Base-by-base conservation (phyloP, 176 grass and related monocot species). In the Triticum urartu region DNA sequence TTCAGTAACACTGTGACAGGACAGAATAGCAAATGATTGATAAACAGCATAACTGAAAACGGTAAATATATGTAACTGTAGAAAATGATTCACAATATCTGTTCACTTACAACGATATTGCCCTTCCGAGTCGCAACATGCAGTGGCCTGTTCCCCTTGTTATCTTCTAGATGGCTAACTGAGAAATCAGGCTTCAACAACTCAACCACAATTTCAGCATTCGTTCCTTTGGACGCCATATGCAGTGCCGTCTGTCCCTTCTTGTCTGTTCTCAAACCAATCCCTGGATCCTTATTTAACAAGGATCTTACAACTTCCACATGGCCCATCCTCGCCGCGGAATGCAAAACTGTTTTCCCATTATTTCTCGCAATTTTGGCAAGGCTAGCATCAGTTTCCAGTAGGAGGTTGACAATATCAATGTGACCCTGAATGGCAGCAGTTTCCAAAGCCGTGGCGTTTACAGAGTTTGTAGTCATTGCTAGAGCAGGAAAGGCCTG, bases 241-340 rank as follows among this genome's bases (percentile, higher is more conserved):
- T 98, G 95, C 0, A 98, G 67, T 21, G 95, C 91, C 3, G 93
- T 92, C 81, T 98, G 95, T n/a, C 93, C 93, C 81, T 98, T 98
- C 87, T 92, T 98, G 36, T 98, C 93, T 9, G 68, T 98, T 80
- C 93, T 95, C 5, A 92, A 89, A 82, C 89, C 91, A 76, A 95
- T 92, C 30, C 54, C 81, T 1, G 91, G 88, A 89, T 98, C 95
- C 64, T 92, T 91, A 83, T 84, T 92, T 81, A 98, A 68, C 26
- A 98, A 28, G 10, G 91, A 91, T 78, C 89, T 95, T 62, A 98
- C 91, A 73, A 94, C 91, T 38, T 92, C 91, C 42, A 98, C 84
- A 80, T 92, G 91, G 14, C 93, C 95, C 90, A 88, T 94, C 93
- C 93, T 98, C 68, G 93, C 93, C 78, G 95, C 93, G 11, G 93